These are phyloP conservation scores for Plasmodium reichenowi DNA, from an alignment of 169 alveolate species.

Conservation along the genomic window DNA sequence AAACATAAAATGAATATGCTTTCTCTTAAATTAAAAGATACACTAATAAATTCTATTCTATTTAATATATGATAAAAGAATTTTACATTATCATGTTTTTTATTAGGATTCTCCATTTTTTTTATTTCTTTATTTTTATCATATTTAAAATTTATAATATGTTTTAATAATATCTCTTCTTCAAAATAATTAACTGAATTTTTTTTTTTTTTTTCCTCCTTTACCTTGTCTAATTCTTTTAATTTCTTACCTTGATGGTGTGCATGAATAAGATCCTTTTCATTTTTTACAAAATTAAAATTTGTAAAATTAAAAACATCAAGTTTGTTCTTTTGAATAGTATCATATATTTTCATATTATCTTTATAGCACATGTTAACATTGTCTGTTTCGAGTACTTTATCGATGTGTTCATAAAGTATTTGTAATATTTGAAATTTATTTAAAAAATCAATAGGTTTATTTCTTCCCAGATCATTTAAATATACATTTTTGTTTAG, in stretches of 20 bases:
- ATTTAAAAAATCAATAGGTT: constrained; percentile 16
- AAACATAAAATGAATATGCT: constrained; percentile 4
- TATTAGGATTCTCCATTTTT: background rate
- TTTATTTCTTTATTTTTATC: background rate
- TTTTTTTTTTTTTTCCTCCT: background rate
- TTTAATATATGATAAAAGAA: background rate
- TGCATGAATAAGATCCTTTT: no score
- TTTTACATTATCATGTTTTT: background rate
- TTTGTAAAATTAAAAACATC: background rate
- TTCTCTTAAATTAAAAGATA: constrained; percentile 17
- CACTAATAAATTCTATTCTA: constrained; percentile 26
- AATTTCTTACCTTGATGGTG: background rate
- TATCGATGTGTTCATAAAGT: background rate
- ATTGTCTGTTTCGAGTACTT: background rate
- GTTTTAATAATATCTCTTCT: background rate
- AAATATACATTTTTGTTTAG: constrained; percentile 14
- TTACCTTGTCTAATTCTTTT: background rate
- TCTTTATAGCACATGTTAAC: background rate
- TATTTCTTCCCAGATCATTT: background rate
- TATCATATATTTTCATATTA: background rate
- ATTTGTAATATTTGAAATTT: background rate
- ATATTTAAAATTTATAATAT: background rate
- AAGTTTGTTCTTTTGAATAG: background rate
- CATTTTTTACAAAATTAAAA: background rate
- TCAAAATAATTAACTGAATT: background rate